Base-by-base conservation (phyloP, 805 yeast species). In the Hanseniaspora lachancei region DNA sequence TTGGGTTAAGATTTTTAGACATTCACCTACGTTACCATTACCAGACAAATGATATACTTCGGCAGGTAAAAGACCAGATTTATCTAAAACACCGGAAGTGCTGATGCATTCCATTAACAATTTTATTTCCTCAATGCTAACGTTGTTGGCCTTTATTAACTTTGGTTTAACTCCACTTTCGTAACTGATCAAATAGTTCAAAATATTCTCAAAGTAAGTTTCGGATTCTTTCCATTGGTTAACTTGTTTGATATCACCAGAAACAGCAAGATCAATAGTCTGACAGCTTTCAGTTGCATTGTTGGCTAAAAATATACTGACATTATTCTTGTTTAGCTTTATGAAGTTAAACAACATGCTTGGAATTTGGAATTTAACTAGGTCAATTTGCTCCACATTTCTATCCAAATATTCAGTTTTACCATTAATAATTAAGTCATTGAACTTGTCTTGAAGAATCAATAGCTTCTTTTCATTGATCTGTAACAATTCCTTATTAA, bases 291-390 rank as follows among this genome's bases (percentile, higher is more conserved):
- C 38, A n/a, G 24, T 23, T 36, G 32, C 35, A 23, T 46, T 46
- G 23, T 36, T 52, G 16, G 39, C 50, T n/a, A 52, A 46, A 15
- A 24, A 20, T 15, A 52, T 27, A 15, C 21, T 41, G 20, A 38
- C 10, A 13, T 52, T 52, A 12, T 34, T 10, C 2, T 21, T 24
- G 36, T 52, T 52, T 4, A 44, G 34, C 10, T 18, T 9, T 10
- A 52, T 52, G 4, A 41, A 18, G n/a, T 38, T 29, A 8, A 52
- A 39, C 21, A 52, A 20, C 32, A 52, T 72, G 55, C 75, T 75
- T 13, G 84, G 81, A 21, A 87, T 63, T 65, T 86, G 89, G 47
- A 89, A 74, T 32, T 82, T 77, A 23, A 74, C 72, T 58, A 81
- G 74, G 61, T 79, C 79, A 56, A 89, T 76, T 10, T 75, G 75